These are phyloP conservation scores for Malus sylvestris DNA, from an alignment of 306 rosid species.

Conservation along the genomic window DNA sequence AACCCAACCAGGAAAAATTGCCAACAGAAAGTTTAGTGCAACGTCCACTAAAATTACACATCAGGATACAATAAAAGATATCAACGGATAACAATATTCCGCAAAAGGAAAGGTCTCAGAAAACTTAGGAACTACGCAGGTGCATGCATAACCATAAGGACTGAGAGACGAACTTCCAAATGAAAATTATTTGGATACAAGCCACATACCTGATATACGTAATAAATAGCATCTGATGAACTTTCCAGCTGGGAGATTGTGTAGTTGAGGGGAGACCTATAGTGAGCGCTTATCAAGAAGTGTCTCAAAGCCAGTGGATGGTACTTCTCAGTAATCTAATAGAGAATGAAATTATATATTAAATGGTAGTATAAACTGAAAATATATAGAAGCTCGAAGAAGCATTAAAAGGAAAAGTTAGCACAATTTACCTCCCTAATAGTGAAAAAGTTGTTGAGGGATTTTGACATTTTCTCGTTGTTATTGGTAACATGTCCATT, in stretches of 20 bases:
- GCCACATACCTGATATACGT: conserved; percentile 65
- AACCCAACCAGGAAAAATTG: not conserved
- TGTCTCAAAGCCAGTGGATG: conserved; percentile 88
- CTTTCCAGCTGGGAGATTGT: conserved; percentile 66
- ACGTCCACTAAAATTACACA: not conserved
- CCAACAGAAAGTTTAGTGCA: not conserved
- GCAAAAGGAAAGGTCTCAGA: not conserved
- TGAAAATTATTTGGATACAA: not conserved
- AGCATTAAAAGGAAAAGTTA: not conserved
- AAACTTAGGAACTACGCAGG: not conserved
- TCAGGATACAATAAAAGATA: not conserved
- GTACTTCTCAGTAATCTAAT: conserved; percentile 69
- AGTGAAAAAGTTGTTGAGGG: conserved; percentile 90
- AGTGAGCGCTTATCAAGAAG: conserved; percentile 76
- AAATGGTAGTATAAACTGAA: conserved; percentile 11
- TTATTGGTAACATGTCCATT: conserved; percentile 93
- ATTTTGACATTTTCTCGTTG: conserved; percentile 92
- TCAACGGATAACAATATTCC: not conserved
- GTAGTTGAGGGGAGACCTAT: conserved; percentile 78
- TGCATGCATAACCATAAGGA: not conserved
- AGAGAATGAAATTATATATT: conserved; percentile 13
- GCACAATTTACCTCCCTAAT: conserved; percentile 67
- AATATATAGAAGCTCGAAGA: conserved; percentile 10
- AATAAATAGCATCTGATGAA: conserved; percentile 77
- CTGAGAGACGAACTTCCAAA: not conserved